Percentiles rank a stretch among this genome's conserved stretches.
phyloP scores from a whole-genome alignment of 2,329 filamentous ascomycete genomes.

The Periconia macrospinosa region DNA sequence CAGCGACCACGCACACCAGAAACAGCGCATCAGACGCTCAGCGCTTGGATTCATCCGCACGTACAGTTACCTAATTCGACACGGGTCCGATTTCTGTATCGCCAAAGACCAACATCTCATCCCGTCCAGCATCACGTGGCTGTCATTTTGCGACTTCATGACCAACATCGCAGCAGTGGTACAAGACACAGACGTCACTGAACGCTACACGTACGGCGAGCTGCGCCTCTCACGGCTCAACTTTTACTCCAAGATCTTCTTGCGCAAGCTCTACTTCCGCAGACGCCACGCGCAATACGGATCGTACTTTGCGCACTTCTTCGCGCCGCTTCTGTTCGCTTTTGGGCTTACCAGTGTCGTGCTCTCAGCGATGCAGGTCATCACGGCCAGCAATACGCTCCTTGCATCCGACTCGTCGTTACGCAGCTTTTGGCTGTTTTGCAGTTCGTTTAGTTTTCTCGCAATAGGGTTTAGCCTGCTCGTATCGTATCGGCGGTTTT shows the following conservation, averaged over 20 bases:
- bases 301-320: conserved; percentile 10
- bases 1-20: no score
- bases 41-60: background rate
- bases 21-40: no score
- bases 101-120: background rate
- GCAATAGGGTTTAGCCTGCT: no score
- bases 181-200: conserved; percentile 27
- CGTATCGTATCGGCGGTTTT: no score
- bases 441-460: no score
- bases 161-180: conserved; percentile 8
- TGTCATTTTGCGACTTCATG: background rate
- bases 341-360: conserved; percentile 5
- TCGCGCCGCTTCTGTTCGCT: conserved; percentile 5
- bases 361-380: conserved; percentile 12
- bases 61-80: background rate
- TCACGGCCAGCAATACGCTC: conserved; percentile 1
- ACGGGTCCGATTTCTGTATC: conserved; percentile 1
- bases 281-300: conserved; percentile 4
- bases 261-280: conserved; percentile 12
- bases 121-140: background rate
- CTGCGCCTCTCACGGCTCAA: conserved; percentile 48
- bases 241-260: conserved; percentile 40
- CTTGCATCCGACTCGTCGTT: background rate
- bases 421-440: no score
- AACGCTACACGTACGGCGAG: conserved; percentile 47